Evolutionary conservation across 805 yeast species (phyloP).

Genomic region (Torulaspora indica): DNA sequence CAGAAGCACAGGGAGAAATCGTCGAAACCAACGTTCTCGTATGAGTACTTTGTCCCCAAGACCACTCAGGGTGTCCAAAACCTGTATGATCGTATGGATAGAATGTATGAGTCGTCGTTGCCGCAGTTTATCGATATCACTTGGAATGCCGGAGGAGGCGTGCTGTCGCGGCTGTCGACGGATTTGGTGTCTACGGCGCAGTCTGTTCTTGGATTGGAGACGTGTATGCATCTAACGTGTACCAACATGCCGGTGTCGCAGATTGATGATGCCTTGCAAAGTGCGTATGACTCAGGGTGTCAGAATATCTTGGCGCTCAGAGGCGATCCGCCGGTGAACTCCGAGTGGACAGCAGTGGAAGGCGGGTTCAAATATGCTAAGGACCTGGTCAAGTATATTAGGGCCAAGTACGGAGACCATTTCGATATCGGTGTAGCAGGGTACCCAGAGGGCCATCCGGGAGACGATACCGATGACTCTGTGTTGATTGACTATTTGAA

Average conservation of each 20-base stretch:
- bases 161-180: slow-evolving; percentile 68
- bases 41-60: slow-evolving; percentile 96
- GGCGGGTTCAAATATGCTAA: slow-evolving; percentile 82
- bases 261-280: slow-evolving; percentile 78
- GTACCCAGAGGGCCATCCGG: slow-evolving; percentile 97
- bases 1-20: slow-evolving; percentile 32
- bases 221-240: slow-evolving; percentile 97
- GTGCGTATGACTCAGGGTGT: slow-evolving; percentile 88
- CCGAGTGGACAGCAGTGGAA: slow-evolving; percentile 45
- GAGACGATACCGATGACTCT: slow-evolving; percentile 53
- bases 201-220: slow-evolving; percentile 83
- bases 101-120: slow-evolving; percentile 80
- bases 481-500: slow-evolving; percentile 59
- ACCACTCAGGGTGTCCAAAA: slow-evolving; percentile 96
- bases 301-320: slow-evolving; percentile 90
- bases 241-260: slow-evolving; percentile 83
- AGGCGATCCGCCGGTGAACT: slow-evolving; percentile 86
- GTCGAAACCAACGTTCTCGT: slow-evolving; percentile 71
- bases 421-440: slow-evolving; percentile 96
- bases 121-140: slow-evolving; percentile 94
- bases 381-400: slow-evolving; percentile 77
- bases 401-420: slow-evolving; percentile 72
- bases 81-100: slow-evolving; percentile 92
- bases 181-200: slow-evolving; percentile 91
- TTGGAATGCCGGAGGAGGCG: slow-evolving; percentile 97